Conservation (phyloP, 805 yeast species). For the Myxozyma mucilagina region DNA sequence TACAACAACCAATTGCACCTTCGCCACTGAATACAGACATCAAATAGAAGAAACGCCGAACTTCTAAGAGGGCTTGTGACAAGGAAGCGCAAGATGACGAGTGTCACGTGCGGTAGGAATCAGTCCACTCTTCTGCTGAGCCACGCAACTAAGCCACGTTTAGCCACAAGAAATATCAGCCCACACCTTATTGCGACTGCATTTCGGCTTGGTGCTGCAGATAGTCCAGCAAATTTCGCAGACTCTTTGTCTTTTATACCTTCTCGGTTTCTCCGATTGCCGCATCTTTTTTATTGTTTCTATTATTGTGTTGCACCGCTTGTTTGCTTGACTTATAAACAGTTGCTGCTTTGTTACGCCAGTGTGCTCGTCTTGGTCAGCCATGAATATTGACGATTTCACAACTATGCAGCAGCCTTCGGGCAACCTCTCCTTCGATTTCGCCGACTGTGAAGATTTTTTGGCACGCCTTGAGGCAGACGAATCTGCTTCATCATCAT, state of each 20-base stretch:
- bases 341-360: not conserved
- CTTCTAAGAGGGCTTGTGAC: no score
- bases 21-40: no score
- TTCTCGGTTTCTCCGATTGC: not conserved
- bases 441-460: constrained; percentile 34
- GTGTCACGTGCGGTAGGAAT: not conserved
- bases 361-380: not conserved
- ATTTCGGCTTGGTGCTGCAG: not conserved
- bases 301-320: no score
- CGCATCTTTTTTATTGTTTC: no score
- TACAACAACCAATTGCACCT: no score
- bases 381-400: constrained; percentile 21
- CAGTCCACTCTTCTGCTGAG: not conserved
- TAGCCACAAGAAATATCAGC: not conserved
- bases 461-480: constrained; percentile 34
- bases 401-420: not conserved
- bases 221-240: not conserved
- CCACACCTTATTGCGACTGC: not conserved
- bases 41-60: no score
- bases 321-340: no score
- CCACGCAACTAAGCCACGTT: not conserved
- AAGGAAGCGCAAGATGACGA: no score
- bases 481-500: constrained; percentile 16
- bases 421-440: constrained; percentile 30
- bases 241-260: not conserved